Conservation (phyloP, 768 basidiomycete species). For the Pisolithus orientalis region DNA sequence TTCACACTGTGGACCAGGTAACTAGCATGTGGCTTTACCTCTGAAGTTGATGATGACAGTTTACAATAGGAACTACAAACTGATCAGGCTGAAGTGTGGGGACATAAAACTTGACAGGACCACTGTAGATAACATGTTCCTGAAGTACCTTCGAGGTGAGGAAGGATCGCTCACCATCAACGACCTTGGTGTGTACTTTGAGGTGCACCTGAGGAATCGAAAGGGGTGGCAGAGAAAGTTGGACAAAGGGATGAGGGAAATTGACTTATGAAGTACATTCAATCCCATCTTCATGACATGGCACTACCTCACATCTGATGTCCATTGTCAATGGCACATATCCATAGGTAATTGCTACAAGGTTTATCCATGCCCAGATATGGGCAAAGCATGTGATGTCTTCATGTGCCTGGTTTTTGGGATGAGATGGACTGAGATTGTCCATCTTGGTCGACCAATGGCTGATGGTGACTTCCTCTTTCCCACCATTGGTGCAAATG, state of each 20-base stretch:
- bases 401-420: background rate
- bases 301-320: constrained; percentile 19
- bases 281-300: background rate
- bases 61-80: constrained; percentile 26
- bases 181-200: constrained; percentile 3
- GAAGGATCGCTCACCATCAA: background rate
- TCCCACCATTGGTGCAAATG: too few species aligned
- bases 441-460: background rate
- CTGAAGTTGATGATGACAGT: background rate
- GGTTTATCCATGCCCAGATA: background rate
- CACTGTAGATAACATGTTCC: background rate
- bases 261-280: constrained; percentile 7
- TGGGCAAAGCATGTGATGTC: too few species aligned
- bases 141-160: constrained; percentile 2
- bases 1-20: constrained; percentile 1
- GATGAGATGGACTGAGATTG: background rate
- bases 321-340: too few species aligned
- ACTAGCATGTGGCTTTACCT: background rate
- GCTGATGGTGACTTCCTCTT: too few species aligned
- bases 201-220: too few species aligned
- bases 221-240: too few species aligned
- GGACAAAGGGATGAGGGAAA: background rate
- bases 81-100: constrained; percentile 15
- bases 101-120: constrained; percentile 10
- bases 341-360: constrained; percentile 2